Evolutionary conservation across 2,329 filamentous ascomycete genomes (phyloP).

Genomic region (Beauveria sp.): DNA sequence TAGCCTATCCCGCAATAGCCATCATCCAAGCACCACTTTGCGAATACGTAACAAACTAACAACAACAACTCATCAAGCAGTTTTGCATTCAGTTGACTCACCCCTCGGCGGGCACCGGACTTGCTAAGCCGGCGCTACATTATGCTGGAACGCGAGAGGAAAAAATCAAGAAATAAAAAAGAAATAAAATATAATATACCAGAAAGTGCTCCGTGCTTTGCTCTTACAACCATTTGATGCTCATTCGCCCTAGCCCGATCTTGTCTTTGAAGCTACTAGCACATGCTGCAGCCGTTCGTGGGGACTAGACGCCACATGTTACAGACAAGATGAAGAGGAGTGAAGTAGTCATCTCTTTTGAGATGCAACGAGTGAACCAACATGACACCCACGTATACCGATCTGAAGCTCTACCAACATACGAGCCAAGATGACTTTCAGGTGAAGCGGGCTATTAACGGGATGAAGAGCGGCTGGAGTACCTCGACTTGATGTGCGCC

Average conservation of each 20-base stretch:
- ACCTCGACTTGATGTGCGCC: too few species aligned
- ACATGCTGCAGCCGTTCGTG: not conserved
- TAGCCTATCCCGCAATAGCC: not conserved
- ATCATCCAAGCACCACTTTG: not conserved
- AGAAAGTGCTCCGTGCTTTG: not conserved
- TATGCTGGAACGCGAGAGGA: too few species aligned
- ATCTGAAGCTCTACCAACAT: not conserved
- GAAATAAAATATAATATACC: too few species aligned
- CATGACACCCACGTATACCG: not conserved
- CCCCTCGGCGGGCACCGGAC: not conserved
- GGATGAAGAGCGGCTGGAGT: too few species aligned
- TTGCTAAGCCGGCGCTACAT: not conserved
- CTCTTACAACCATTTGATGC: not conserved
- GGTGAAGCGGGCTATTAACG: too few species aligned
- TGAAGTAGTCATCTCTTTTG: not conserved
- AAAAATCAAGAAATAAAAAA: not conserved
- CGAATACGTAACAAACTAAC: not conserved
- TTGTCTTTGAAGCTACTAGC: not conserved
- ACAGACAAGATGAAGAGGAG: constrained; percentile 1
- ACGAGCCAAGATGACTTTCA: too few species aligned
- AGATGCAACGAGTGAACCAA: not conserved
- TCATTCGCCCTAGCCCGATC: not conserved
- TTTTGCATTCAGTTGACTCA: not conserved
- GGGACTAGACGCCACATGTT: not conserved
- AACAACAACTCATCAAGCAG: not conserved